A percentile compares a stretch with the other conserved stretches of the same genome.
Conservation (phyloP, 2,329 filamentous ascomycete species). For the Cryoendolithus antarcticus region DNA sequence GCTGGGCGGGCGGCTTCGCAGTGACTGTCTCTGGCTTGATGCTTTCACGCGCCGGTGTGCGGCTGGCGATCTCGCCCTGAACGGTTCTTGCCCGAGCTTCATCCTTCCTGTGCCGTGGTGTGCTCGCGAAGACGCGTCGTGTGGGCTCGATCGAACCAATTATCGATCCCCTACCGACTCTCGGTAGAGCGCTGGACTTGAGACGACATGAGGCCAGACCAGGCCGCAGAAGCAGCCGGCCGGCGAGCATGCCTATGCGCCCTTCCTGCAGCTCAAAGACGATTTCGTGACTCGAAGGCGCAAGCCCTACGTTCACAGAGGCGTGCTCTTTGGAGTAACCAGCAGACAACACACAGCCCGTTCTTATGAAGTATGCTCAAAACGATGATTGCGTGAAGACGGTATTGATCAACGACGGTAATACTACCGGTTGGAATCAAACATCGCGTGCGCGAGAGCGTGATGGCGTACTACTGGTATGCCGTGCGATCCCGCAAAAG, state of each 20-base stretch:
- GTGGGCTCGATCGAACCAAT: conserved; percentile 2
- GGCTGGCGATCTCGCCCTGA: conserved; percentile 10
- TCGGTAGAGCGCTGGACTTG: neutral
- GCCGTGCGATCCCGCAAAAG: too few species aligned
- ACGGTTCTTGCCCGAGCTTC: conserved; percentile 19
- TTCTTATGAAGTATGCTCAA: too few species aligned
- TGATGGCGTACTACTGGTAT: too few species aligned
- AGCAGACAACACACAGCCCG: too few species aligned
- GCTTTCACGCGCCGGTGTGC: conserved; percentile 14
- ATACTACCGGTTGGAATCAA: too few species aligned
- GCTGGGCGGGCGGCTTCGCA: conserved; percentile 18
- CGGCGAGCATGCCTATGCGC: conserved; percentile 2
- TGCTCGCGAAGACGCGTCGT: conserved; percentile 31
- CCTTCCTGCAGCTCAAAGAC: conserved; percentile 23
- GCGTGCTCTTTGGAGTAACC: too few species aligned
- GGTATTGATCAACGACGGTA: too few species aligned
- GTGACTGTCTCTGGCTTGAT: conserved; percentile 24
- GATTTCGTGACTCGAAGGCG: conserved; percentile 34
- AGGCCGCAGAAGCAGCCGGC: conserved; percentile 7
- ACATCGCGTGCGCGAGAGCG: too few species aligned
- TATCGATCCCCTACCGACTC: neutral
- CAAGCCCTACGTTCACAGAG: too few species aligned
- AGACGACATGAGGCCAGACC: conserved; percentile 5
- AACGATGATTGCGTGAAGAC: too few species aligned
- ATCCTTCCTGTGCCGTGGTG: conserved; percentile 32